Evolutionary conservation across 352 stramenopile genomes (phyloP).

Genomic region (Blastocystis sp.): DNA sequence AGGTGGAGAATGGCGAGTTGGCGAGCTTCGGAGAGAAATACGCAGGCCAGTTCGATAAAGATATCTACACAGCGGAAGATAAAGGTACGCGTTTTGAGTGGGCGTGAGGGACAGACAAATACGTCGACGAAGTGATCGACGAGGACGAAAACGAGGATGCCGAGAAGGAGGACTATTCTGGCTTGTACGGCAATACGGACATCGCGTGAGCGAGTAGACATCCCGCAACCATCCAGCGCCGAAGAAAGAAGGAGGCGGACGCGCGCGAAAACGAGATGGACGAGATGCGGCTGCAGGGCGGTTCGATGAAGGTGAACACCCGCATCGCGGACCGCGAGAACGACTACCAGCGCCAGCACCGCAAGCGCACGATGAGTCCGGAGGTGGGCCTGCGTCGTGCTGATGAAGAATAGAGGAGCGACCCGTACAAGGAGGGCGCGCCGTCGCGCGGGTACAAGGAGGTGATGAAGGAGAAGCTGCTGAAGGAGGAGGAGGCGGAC

Average conservation of each 20-base stretch:
- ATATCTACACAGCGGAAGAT: constrained; percentile 48
- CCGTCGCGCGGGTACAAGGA: constrained; percentile 80
- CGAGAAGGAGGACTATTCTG: constrained; percentile 27
- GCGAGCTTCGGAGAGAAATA: constrained; percentile 64
- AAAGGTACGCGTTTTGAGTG: constrained; percentile 3
- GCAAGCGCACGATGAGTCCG: constrained; percentile 23
- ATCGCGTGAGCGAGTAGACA: constrained; percentile 19
- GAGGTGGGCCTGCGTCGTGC: constrained; percentile 2
- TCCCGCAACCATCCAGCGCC: constrained; percentile 52
- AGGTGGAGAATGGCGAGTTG: constrained; percentile 31
- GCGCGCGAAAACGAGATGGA: constrained; percentile 58
- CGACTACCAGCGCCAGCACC: constrained; percentile 77
- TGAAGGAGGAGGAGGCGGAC: constrained; percentile 81
- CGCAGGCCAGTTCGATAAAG: constrained; percentile 54
- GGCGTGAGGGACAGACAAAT: constrained; percentile 14
- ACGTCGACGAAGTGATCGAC: constrained; percentile 37
- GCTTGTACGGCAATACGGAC: neutral
- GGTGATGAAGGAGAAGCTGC: constrained; percentile 85
- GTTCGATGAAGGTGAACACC: constrained; percentile 86
- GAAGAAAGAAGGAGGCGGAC: constrained; percentile 29
- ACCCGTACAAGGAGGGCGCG: constrained; percentile 83
- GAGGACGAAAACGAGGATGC: constrained; percentile 50
- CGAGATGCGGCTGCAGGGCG: constrained; percentile 77
- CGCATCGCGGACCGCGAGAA: constrained; percentile 88
- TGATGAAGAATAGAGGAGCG: constrained; percentile 77